A percentile compares a stretch with the other conserved stretches of the same genome.
phyloP scores from a whole-genome alignment of 2,329 filamentous ascomycete genomes.

The Xylariomycetidae sp. region DNA sequence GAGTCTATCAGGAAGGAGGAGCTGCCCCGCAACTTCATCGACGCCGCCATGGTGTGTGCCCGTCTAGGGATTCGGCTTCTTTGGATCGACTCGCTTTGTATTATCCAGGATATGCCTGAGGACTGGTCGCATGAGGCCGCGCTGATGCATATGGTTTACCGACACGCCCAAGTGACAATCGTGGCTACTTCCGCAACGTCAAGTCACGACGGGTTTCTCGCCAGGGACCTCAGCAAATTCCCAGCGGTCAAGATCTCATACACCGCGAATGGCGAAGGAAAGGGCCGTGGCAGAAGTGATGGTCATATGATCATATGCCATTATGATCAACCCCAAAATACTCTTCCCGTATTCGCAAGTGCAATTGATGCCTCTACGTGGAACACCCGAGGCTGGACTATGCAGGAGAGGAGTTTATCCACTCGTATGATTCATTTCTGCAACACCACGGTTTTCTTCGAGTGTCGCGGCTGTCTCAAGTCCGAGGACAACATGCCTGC shows the following conservation, averaged over 20 bases:
- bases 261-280: neutral
- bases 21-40: slow-evolving; percentile 10
- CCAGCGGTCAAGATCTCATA: slow-evolving; percentile 9
- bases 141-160: slow-evolving; percentile 14
- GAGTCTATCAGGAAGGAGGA: slow-evolving; percentile 5
- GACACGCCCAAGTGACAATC: slow-evolving; percentile 10
- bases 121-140: slow-evolving; percentile 11
- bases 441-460: slow-evolving; percentile 13
- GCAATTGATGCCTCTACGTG: slow-evolving; percentile 11
- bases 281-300: neutral
- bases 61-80: slow-evolving; percentile 9
- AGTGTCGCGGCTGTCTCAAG: slow-evolving; percentile 9
- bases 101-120: slow-evolving; percentile 8
- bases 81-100: slow-evolving; percentile 13
- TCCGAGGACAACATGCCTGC: slow-evolving; percentile 14
- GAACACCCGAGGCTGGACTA: slow-evolving; percentile 15
- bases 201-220: slow-evolving; percentile 11
- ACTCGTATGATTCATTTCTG: slow-evolving; percentile 14
- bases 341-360: too few species aligned
- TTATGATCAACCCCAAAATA: slow-evolving; percentile 4
- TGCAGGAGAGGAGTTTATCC: slow-evolving; percentile 16
- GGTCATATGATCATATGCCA: slow-evolving; percentile 7
- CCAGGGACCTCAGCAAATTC: slow-evolving; percentile 3
- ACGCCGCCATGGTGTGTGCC: slow-evolving; percentile 9
- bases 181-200: slow-evolving; percentile 12